Base-by-base conservation (phyloP, 1,139 yeast genomes). In the Pichia sp. region DNA sequence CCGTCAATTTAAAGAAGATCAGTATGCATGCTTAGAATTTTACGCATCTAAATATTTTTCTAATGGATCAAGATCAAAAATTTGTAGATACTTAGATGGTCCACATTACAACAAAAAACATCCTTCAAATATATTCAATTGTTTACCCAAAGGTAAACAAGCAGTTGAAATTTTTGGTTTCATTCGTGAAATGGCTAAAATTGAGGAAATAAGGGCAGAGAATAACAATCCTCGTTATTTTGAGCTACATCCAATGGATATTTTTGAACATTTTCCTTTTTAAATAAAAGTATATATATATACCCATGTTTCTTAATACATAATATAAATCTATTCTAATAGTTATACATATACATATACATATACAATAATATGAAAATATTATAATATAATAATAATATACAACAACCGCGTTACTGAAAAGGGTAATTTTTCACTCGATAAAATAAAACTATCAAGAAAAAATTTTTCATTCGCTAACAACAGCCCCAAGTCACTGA, bases 171-270 rank as follows among this genome's bases (percentile, higher is more conserved):
- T 61, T 3, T 30, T 49, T 6, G 62, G 63, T 1, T 45, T 54
- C n/a, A 55, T 61, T 16, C 51, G 50, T 37, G 55, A 50, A 30
- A 57, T 60, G 59, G 66, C 64, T 1, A 50, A 50, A 22, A 37
- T 20, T 4, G 65, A 61, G 36, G 24, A 39, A 28, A 22, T 42
- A 7, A 27, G 51, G 6, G 41, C 30, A 3, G 41, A 31, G 3
- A 22, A 40, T n/a, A 34, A 44, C 33, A 16, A 43, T 16, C 51
- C 48, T 6, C 35, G 51, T 6, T 35, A 46, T 16, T 54, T 54
- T 35, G 54, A 50, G 4, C 32, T 35, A 2, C 47, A 51, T 33
- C 56, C 57, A 1, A 22, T 28, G 6, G 54, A 51, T 11, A 30
- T 47, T 10, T 41, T 34, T 30, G 47, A 45, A 11, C 31, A 35